Evolutionary conservation across 2,329 filamentous ascomycete species (phyloP).

Genomic region (Colletotrichum spinosum): DNA sequence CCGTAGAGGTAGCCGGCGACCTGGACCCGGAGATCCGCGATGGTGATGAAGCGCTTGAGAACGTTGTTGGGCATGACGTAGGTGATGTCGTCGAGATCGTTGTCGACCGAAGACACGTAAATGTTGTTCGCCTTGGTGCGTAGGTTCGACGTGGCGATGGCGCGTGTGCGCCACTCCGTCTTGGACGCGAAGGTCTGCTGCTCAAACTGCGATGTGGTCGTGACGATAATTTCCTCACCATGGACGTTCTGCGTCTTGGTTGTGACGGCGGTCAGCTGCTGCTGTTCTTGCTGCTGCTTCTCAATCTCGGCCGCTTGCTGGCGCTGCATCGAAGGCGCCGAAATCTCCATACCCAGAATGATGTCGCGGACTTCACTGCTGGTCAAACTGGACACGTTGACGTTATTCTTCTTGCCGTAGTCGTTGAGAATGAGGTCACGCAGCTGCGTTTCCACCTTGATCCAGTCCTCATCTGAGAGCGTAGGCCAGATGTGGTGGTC

Average conservation of each 20-base stretch:
- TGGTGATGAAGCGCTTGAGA: slow-evolving; percentile 97
- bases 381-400: slow-evolving; percentile 96
- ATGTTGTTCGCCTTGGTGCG: slow-evolving; percentile 97
- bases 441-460: slow-evolving; percentile 98
- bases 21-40: slow-evolving; percentile 95
- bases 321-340: slow-evolving; percentile 95
- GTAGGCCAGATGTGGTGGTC: slow-evolving; percentile 99
- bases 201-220: slow-evolving; percentile 97
- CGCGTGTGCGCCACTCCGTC: slow-evolving; percentile 97
- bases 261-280: slow-evolving; percentile 95
- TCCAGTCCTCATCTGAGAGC: slow-evolving; percentile 95
- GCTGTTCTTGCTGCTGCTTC: slow-evolving; percentile 97
- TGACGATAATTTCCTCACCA: slow-evolving; percentile 97
- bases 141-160: slow-evolving; percentile 95
- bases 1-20: slow-evolving; percentile 97
- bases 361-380: slow-evolving; percentile 98
- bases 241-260: slow-evolving; percentile 98
- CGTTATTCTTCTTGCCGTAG: slow-evolving; percentile 99
- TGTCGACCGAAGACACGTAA: slow-evolving; percentile 96
- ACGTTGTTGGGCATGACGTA: slow-evolving; percentile 99
- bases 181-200: slow-evolving; percentile 98
- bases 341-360: slow-evolving; percentile 99
- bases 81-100: slow-evolving; percentile 89
- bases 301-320: slow-evolving; percentile 99
- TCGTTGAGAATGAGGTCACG: slow-evolving; percentile 97